These are phyloP conservation scores for Stipa capillata DNA, from an alignment of 176 grass and related monocot genomes.

Conservation along the genomic window DNA sequence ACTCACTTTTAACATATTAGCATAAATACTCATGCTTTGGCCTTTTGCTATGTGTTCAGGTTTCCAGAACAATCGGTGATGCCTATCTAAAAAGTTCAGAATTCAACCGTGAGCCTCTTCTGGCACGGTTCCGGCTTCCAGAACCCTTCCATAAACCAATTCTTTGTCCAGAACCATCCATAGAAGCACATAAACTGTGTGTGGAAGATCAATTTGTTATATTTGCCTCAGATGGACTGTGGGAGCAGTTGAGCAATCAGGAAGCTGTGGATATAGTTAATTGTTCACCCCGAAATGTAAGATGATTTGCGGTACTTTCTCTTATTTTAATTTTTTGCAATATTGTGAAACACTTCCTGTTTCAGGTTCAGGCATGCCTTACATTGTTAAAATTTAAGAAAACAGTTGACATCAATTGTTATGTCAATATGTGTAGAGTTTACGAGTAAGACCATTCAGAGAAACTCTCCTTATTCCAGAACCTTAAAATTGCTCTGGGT, in stretches of 20 bases:
- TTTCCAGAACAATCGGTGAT: slow-evolving; percentile 49
- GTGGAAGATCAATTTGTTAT: slow-evolving; percentile 50
- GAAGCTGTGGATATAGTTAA: slow-evolving; percentile 40
- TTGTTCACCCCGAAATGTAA: slow-evolving; percentile 31
- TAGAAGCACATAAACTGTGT: slow-evolving; percentile 21
- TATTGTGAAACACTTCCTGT: neutral
- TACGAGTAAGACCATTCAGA: neutral
- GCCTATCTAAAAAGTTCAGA: slow-evolving; percentile 47
- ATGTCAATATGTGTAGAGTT: neutral
- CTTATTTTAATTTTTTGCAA: neutral
- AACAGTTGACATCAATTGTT: neutral
- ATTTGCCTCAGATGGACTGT: slow-evolving; percentile 56
- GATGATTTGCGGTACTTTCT: neutral
- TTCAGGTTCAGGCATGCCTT: neutral
- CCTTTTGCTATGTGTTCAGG: neutral
- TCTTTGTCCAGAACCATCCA: slow-evolving; percentile 39
- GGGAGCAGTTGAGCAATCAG: slow-evolving; percentile 43
- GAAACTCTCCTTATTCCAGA: neutral
- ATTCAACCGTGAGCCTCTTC: slow-evolving; percentile 37
- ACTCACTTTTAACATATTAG: neutral
- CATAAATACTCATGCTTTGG: neutral
- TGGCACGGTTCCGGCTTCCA: slow-evolving; percentile 17
- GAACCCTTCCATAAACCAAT: slow-evolving; percentile 35
- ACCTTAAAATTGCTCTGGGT: neutral
- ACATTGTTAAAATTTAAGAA: neutral